These are phyloP conservation scores for Lachnellula suecica DNA, from an alignment of 2,329 filamentous ascomycete genomes.

Conservation along the genomic window DNA sequence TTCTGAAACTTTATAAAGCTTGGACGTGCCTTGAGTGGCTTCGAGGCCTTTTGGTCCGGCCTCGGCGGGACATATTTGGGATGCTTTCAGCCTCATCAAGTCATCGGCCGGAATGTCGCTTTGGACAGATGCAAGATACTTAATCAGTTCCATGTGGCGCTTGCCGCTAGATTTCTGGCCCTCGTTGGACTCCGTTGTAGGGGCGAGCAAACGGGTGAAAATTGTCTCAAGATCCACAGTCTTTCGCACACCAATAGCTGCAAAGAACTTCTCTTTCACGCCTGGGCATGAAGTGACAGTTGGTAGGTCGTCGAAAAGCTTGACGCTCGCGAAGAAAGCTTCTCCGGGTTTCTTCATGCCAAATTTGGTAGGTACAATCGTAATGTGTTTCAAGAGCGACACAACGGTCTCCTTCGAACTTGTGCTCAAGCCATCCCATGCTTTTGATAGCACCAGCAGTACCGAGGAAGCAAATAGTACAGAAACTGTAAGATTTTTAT, in stretches of 20 bases:
- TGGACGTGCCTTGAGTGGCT: constrained; percentile 47
- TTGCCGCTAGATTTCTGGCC: constrained; percentile 57
- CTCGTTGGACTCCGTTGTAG: constrained; percentile 47
- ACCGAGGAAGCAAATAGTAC: constrained; percentile 75
- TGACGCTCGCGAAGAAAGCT: constrained; percentile 91
- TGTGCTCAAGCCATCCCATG: constrained; percentile 78
- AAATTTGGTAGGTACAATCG: constrained; percentile 84
- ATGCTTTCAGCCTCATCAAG: constrained; percentile 72
- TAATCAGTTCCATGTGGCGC: constrained; percentile 94
- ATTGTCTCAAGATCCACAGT: constrained; percentile 94
- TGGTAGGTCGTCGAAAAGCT: constrained; percentile 90
- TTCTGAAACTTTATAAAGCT: constrained; percentile 71
- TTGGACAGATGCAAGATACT: constrained; percentile 86
- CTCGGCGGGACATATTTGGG: constrained; percentile 81
- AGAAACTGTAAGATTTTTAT: constrained; percentile 70
- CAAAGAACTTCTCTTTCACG: constrained; percentile 88
- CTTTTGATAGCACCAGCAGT: constrained; percentile 78
- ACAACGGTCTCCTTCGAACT: constrained; percentile 65
- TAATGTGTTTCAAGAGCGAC: constrained; percentile 62
- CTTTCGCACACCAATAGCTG: constrained; percentile 84
- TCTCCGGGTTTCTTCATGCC: constrained; percentile 86
- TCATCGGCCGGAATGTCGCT: constrained; percentile 85
- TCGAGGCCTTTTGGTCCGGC: constrained; percentile 55
- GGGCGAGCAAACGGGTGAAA: constrained; percentile 78
- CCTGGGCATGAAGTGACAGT: constrained; percentile 72